Base-by-base conservation (phyloP, 2,329 filamentous ascomycete genomes). In the Pyrenophora teres region DNA sequence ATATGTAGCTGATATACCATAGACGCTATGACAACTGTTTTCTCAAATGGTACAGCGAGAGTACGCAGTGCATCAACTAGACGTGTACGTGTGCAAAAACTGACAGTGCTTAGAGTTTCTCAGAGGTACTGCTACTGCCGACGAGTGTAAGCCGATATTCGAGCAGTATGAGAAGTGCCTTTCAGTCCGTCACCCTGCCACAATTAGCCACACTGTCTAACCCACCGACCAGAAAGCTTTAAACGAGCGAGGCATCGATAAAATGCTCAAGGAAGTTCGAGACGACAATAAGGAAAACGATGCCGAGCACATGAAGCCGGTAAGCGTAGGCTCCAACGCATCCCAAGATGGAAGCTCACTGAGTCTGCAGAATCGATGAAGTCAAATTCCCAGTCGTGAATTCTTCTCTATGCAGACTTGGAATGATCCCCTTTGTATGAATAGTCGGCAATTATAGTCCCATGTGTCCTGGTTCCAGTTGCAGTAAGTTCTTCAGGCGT, bases 11-110 rank as follows among this genome's bases (percentile, higher is more conserved):
- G 46, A 54, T 18, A 9, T 38, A 3, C 10, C 16, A 8, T 40
- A 97, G 92, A 73, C 90, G 87, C 65, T 99, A 99, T 72, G 94
- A 99, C 74, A 92, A 88, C 45, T 99, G 94, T 78, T 99, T 99
- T 73, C 79, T 99, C 59, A 97, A 96, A 77, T 99, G 94, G 94
- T 99, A 99, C 75, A 97, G 92, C 71, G 94, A 99, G 77, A 97
- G 94, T 97, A 81, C 52, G 87, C 46, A 25, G 35, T 30, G 25
- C 25, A 32, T 21, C 25, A 31, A n/a, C 19, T 30, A 43, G 13
- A n/a, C n/a, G 23, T 13, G 27, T 13, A 3, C 36, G 33, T 18
- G 8, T 38, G 31, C 18, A 35, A 13, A 54, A 42, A 19, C 23
- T 41, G 23, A 38, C 16, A 16, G 6, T 15, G n/a, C 23, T 15